Conservation (phyloP, 768 basidiomycete genomes). For the Trichaptum fuscoviolaceum region DNA sequence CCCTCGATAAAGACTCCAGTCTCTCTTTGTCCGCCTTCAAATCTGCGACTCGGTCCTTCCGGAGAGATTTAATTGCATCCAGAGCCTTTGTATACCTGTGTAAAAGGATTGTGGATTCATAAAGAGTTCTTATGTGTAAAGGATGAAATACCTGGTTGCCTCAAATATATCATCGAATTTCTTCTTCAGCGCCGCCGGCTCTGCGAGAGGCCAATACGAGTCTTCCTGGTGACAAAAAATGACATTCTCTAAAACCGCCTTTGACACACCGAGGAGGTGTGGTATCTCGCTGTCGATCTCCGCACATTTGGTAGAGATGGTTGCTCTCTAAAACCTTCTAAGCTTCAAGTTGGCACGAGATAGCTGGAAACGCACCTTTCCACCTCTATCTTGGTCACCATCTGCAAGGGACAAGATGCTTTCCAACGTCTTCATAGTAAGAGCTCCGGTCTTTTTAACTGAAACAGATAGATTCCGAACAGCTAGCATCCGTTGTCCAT, state of each 20-base stretch:
- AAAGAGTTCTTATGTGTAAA: background rate
- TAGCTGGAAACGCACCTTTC: slow-evolving; percentile 54
- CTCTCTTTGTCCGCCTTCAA: slow-evolving; percentile 92
- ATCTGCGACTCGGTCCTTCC: slow-evolving; percentile 87
- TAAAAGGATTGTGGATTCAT: background rate
- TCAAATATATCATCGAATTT: slow-evolving; percentile 99
- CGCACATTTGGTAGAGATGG: slow-evolving; percentile 95
- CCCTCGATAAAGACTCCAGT: slow-evolving; percentile 66
- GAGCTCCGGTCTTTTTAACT: slow-evolving; percentile 78
- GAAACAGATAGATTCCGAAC: slow-evolving; percentile 89
- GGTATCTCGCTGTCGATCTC: slow-evolving; percentile 96
- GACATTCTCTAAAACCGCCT: slow-evolving; percentile 97
- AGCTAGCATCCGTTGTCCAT: slow-evolving; percentile 85
- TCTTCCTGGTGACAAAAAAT: slow-evolving; percentile 99
- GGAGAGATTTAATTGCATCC: slow-evolving; percentile 81
- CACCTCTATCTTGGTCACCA: slow-evolving; percentile 55
- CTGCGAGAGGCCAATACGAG: slow-evolving; percentile 95
- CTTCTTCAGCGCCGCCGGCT: slow-evolving; percentile 89
- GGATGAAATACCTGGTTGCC: slow-evolving; percentile 70
- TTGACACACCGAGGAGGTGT: slow-evolving; percentile 88
- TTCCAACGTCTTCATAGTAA: slow-evolving; percentile 98
- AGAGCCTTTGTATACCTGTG: slow-evolving; percentile 93
- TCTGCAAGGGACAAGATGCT: slow-evolving; percentile 78
- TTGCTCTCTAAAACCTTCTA: slow-evolving; percentile 52
- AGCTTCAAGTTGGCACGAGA: background rate